Conservation (phyloP, 176 grass and related monocot species). For the Zea mays region Zm-B73-REFERENCE-NAM-5.0 NC_050096.1:192263501-192264000, state of each 20-base stretch:
- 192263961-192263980: not conserved
- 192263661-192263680: too few species aligned
- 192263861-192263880: not conserved
- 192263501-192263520: too few species aligned
- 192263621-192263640: too few species aligned
- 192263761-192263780: constrained; percentile 6
- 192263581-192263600: too few species aligned
- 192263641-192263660: too few species aligned
- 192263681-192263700: too few species aligned
- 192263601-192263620: too few species aligned
- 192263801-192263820: not conserved
- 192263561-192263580: too few species aligned
- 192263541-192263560: too few species aligned
- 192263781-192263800: constrained; percentile 28
- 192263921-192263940: constrained; percentile 23
- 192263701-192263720: too few species aligned
- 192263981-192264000: constrained; percentile 46
- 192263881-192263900: not conserved
- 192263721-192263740: not conserved
- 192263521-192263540: too few species aligned
- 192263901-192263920: not conserved
- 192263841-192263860: not conserved
- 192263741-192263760: not conserved
- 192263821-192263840: constrained; percentile 29
- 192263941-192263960: not conserved